Evolutionary conservation across 176 grass and related monocot genomes (phyloP), one percentile per base, ranked within the genome.

Genomic region (Rhipidocladum racemiflorum): DNA sequence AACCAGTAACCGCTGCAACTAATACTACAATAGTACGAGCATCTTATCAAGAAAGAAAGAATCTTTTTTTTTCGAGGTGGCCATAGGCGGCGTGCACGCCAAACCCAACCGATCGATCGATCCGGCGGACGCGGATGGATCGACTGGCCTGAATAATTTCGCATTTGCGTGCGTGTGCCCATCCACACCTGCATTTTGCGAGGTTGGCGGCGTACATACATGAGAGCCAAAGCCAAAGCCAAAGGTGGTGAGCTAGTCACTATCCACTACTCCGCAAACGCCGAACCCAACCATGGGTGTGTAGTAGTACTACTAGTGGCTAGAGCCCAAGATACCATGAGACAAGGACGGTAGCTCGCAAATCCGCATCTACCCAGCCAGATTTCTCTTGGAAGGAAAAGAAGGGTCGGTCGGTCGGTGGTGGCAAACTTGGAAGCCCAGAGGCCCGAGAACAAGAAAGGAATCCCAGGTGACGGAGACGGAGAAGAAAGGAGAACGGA

Each of bases 341-440:
- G 68, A 74, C 21, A 43, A 35, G 56, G 82, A 45, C 46, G 78
- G 83, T 90, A 53, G 88, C 43, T 90, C 78, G 65, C 77, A 82
- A 86, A 86, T 86, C 83, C 72, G 70, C 88, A 77, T 85, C 88
- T 12, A 20, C 61, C 9, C 28, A 3, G 7, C 7, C n/a, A 20
- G 18, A 45, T 53, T 75, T 24, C 12, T 36, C 3, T 3, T 15
- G 62, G 10, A 29, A 17, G 51, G 3, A 9, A 27, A 21, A 27
- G 9, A 61, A 24, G 12, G 4, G 53, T 30, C 30, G 30, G 2
- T 30, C 30, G 2, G 61, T 51, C 61, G 30, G 81, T 79, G 60
- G 81, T 6, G 72, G 55, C 73, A 8, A 4, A 36, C 48, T 30
- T 60, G 71, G 9, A 23, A 56, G 21, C 21, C 21, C 21, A 56